Base-by-base conservation (phyloP, 2,329 filamentous ascomycete genomes). In the Dactylellina parvicollis region DNA sequence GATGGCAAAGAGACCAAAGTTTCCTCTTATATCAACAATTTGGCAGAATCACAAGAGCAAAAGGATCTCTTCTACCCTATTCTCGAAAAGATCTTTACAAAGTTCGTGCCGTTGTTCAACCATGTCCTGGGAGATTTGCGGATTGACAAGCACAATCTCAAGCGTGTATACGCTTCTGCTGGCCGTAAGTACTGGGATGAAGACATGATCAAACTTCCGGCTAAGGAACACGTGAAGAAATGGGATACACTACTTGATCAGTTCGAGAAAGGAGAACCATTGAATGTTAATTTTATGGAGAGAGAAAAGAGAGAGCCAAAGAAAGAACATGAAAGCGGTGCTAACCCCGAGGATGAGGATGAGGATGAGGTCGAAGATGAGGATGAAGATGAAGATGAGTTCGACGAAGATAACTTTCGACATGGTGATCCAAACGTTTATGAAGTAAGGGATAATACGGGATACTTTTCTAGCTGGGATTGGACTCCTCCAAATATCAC, bases 21-120 rank as follows among this genome's bases (percentile, higher is more conserved):
- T n/a, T 8, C 26, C 8, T 74, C 70, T 10, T 74, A 74, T 18
- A 74, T 74, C 18, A 74, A 74, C 42, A 69, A 74, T 24, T 42
- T 74, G 5, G 32, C 61, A 1, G 40, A 9, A 42, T 62, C 55
- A 0, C 7, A 34, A n/a, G 9, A 50, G n/a, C 70, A 74, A 28
- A 62, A 74, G 42, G 24, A 20, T 12, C 10, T 62, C 18, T 74
- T 74, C 20, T 74, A 74, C 30, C 62, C 70, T 3, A 59, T 69
- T 22, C 32, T 74, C 2, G 70, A 74, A 32, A 74, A 59, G 36
- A 69, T 74, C 1, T 74, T 74, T 40, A 59, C 70, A 18, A 69
- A 74, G 26, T 74, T 74, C 22, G 62, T 74, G 0, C 62, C 70
- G 5, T 16, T 74, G 9, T 74, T 74, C 40, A 61, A 74, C 20